Base-by-base conservation (phyloP, 2,329 filamentous ascomycete genomes). In the Chaetothyriales sp. region DNA sequence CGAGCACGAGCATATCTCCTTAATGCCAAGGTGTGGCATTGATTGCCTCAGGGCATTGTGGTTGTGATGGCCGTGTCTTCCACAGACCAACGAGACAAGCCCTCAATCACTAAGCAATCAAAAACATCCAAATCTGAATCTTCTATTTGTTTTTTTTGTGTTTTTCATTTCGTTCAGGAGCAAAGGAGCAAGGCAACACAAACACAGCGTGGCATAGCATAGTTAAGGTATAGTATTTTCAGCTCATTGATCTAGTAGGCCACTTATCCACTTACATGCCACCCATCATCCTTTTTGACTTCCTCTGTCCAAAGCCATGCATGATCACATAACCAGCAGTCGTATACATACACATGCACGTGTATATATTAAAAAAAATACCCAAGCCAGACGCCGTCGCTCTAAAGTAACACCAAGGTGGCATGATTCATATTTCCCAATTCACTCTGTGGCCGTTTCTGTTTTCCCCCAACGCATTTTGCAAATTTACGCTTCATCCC, bases 351-450 rank as follows among this genome's bases (percentile, higher is more conserved):
- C 32, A 39, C 12, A 25, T 25, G 22, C 3, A 15, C 32, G 15
- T 39, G 10, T 15, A 39, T 15, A 39, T 39, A 15, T 15, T 39
- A 15, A 39, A 39, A 39, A 2, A 10, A 39, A 15, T 9, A 15
- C 12, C 32, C 32, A 10, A 39, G 8, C 32, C 32, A 39, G 15
- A 39, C 32, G 10, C 32, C 32, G 32, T 39, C 32, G 32, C 32
- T 39, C 32, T 15, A 39, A 39, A 15, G 5, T 15, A 15, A 39
- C 10, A 15, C 10, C 9, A 15, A 39, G 2, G 10, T 15, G 32
- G 32, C 32, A 43, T 47, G 22, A 49, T 52, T 42, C 50, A 42
- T 52, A 43, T 28, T 32, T 26, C 19, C 15, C 3, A 25, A 18
- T 25, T 46, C 15, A 43, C 18, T 7, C 3, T 47, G 42, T 39